Percentiles rank a stretch among this genome's conserved stretches.
Evolutionary conservation across 2,329 filamentous ascomycete species (phyloP).

Genomic region (Aspergillus persii): DNA sequence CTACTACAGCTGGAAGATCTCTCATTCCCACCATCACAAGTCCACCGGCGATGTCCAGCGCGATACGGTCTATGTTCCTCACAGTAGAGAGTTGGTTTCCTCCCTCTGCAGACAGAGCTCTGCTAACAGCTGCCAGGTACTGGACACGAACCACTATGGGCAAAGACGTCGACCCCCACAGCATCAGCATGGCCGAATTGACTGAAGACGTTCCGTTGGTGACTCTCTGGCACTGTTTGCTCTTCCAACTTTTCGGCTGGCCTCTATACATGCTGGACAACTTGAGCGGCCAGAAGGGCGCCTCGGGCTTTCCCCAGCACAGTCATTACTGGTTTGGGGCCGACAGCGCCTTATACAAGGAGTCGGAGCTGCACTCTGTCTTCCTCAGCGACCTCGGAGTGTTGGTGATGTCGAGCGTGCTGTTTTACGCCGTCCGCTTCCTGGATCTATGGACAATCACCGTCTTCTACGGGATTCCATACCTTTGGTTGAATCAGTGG

Average conservation of each 20-base stretch:
- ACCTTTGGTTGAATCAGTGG: not conserved
- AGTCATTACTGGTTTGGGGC: constrained; percentile 59
- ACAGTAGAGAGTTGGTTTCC: constrained; percentile 32
- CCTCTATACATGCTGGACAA: constrained; percentile 63
- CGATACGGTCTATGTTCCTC: constrained; percentile 63
- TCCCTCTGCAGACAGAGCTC: not conserved
- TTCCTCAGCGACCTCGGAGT: not conserved
- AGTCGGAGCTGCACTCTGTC: not conserved
- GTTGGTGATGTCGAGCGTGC: not conserved
- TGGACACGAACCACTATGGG: not conserved
- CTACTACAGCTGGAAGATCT: constrained; percentile 71
- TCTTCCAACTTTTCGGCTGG: constrained; percentile 65
- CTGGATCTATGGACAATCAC: not conserved
- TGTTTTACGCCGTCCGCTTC: not conserved
- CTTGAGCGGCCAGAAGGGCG: constrained; percentile 42
- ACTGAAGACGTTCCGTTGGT: constrained; percentile 45
- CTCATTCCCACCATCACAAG: constrained; percentile 66
- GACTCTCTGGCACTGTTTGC: constrained; percentile 52
- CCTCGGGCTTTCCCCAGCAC: constrained; percentile 58
- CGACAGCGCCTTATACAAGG: not conserved
- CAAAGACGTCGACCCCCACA: not conserved
- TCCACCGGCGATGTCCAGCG: constrained; percentile 66
- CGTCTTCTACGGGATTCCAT: not conserved
- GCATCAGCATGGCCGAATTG: not conserved
- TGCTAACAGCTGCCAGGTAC: not conserved